Base-by-base conservation (phyloP, 192 early-diverging fungal genomes). In the Neocallimastix lanati region DNA sequence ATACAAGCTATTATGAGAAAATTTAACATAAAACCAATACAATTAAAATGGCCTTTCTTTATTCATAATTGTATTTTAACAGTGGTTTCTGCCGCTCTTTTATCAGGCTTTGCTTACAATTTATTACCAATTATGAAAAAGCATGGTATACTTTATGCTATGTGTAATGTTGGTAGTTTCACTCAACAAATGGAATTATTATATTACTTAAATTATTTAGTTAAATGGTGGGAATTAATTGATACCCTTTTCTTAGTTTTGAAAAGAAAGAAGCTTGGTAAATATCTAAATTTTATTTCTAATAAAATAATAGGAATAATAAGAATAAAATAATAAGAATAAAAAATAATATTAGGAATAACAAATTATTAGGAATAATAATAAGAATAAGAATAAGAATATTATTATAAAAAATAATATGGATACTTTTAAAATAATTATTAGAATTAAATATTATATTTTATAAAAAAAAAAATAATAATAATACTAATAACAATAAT, bases 191-290 rank as follows among this genome's bases (percentile, higher is more conserved):
- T 96, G 35, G 93, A 95, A 82, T 84, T 94, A 76, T 85, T 93
- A 18, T 96, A 95, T 88, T 95, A 94, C 83, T 87, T 96, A 80
- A 96, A 96, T 88, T 96, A 96, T 85, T 88, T 95, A 76, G 91
- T 94, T 84, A 96, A 96, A 86, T 95, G 93, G 87, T 91, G 92
- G 87, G 95, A 96, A 85, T 88, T 97, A 79, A 85, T 88, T 77
- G 95, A 96, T 83, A 97, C 95, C 16, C 85, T 95, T 28, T 97
- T 97, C 86, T 87, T 95, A 29, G 94, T 91, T 27, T 83, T 92
- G 30, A 93, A 90, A 85, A 93, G 92, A 90, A 95, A 93, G 91
- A 88, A 89, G 27, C 88, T 94, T 78, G 50, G 50, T 67, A 67
- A n/a, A n/a, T 67, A n/a, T 67, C n/a, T n/a, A n/a, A n/a, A n/a